These are phyloP conservation scores for Magnusiomyces fungicola DNA, from an alignment of 1,139 yeast species.

Conservation along the genomic window DNA sequence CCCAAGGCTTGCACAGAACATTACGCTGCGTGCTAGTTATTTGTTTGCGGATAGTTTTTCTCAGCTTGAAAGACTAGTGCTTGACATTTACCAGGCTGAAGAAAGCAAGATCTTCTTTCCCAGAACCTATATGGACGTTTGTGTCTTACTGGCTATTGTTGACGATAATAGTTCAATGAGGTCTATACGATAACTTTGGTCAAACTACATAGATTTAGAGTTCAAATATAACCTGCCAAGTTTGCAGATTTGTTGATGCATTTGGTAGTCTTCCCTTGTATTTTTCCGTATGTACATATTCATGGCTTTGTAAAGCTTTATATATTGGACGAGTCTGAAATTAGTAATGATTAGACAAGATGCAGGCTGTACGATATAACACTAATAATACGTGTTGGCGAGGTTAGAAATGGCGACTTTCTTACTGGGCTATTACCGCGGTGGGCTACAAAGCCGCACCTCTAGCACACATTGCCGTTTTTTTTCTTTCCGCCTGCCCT, in stretches of 20 bases:
- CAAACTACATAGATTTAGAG: neutral
- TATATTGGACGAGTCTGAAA: neutral
- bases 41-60: conserved; percentile 30
- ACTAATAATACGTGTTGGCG: too few species aligned
- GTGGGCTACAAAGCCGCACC: too few species aligned
- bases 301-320: too few species aligned
- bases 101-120: conserved; percentile 18
- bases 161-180: conserved; percentile 11
- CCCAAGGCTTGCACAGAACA: conserved; percentile 30
- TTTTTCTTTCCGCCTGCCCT: too few species aligned
- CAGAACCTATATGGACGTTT: conserved; percentile 14
- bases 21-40: conserved; percentile 29
- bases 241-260: neutral
- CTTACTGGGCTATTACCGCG: too few species aligned
- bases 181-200: conserved; percentile 9
- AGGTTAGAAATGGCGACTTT: too few species aligned
- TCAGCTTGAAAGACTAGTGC: conserved; percentile 22
- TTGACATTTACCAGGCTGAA: conserved; percentile 17
- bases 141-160: conserved; percentile 14
- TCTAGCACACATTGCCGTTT: too few species aligned
- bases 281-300: neutral
- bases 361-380: neutral
- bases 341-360: neutral
- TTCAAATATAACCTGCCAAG: neutral
- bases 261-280: neutral